Percentiles rank a stretch among this genome's conserved stretches.
Evolutionary conservation across 306 rosid species (phyloP).

Genomic region (Lablab purpureus): DNA sequence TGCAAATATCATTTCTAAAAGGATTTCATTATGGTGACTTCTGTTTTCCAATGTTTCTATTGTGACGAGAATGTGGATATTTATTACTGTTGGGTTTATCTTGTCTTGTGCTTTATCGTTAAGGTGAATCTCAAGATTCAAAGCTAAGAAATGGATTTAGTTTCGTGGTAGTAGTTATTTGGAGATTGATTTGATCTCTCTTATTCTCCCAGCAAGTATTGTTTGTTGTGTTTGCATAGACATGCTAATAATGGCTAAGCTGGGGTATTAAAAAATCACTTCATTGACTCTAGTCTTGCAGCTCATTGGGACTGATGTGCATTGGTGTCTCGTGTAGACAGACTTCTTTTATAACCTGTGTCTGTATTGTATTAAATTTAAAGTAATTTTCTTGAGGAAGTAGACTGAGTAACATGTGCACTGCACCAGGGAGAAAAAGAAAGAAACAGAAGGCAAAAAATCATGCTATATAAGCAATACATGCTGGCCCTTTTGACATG

Average conservation of each 20-base stretch:
- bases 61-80: neutral
- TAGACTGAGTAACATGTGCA: constrained; percentile 30
- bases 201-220: constrained; percentile 9
- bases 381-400: constrained; percentile 9
- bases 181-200: neutral
- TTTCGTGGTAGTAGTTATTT: constrained; percentile 30
- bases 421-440: constrained; percentile 32
- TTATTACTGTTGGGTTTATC: constrained; percentile 9
- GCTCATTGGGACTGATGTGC: constrained; percentile 32
- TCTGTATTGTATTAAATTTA: constrained; percentile 15
- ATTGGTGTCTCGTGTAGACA: constrained; percentile 32
- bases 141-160: constrained; percentile 12
- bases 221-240: neutral
- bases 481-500: constrained; percentile 5
- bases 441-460: constrained; percentile 10
- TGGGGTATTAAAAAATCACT: constrained; percentile 22
- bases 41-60: neutral
- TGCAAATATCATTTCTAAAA: constrained; percentile 7
- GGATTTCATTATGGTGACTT: neutral
- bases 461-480: constrained; percentile 12
- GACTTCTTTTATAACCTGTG: constrained; percentile 6
- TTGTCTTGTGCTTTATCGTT: constrained; percentile 24
- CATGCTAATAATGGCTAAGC: constrained; percentile 18
- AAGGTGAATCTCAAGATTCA: constrained; percentile 32
- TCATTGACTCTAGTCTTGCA: constrained; percentile 8